Conservation (phyloP, 805 yeast species). For the Myxozyma melibiosi region DNA sequence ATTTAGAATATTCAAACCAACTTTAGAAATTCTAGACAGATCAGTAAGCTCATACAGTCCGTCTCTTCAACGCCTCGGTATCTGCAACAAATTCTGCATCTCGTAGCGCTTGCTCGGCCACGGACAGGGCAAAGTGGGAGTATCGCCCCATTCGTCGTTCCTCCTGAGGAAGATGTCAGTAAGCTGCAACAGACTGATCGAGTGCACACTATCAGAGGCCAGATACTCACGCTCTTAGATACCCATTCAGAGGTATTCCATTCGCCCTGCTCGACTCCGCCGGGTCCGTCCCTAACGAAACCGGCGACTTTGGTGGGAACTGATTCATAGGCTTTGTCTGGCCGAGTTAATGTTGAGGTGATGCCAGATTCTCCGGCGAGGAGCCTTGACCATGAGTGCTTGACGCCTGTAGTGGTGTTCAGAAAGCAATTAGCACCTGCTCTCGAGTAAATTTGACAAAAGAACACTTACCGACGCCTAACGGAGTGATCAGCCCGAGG, state of each 20-base stretch:
- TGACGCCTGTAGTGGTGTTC: slow-evolving; percentile 33
- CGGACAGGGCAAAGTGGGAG: slow-evolving; percentile 75
- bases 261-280: slow-evolving; percentile 45
- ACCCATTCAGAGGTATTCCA: slow-evolving; percentile 60
- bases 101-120: slow-evolving; percentile 72
- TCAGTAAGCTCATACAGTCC: slow-evolving; percentile 37
- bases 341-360: slow-evolving; percentile 43
- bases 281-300: slow-evolving; percentile 57
- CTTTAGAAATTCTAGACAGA: neutral
- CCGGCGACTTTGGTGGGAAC: slow-evolving; percentile 80
- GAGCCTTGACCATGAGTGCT: slow-evolving; percentile 43
- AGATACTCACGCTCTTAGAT: slow-evolving; percentile 31
- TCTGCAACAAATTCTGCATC: slow-evolving; percentile 62
- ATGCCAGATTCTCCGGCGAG: slow-evolving; percentile 44
- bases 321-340: slow-evolving; percentile 51
- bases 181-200: neutral
- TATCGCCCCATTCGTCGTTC: slow-evolving; percentile 67
- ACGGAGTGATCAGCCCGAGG: slow-evolving; percentile 79
- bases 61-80: slow-evolving; percentile 36
- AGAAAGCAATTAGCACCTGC: neutral
- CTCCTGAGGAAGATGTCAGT: slow-evolving; percentile 43
- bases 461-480: slow-evolving; percentile 66
- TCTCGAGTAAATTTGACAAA: neutral
- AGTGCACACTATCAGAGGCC: neutral
- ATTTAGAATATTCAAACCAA: neutral